Base-by-base conservation (phyloP, 2,329 filamentous ascomycete genomes). In the Calonectria leucothoes region DNA sequence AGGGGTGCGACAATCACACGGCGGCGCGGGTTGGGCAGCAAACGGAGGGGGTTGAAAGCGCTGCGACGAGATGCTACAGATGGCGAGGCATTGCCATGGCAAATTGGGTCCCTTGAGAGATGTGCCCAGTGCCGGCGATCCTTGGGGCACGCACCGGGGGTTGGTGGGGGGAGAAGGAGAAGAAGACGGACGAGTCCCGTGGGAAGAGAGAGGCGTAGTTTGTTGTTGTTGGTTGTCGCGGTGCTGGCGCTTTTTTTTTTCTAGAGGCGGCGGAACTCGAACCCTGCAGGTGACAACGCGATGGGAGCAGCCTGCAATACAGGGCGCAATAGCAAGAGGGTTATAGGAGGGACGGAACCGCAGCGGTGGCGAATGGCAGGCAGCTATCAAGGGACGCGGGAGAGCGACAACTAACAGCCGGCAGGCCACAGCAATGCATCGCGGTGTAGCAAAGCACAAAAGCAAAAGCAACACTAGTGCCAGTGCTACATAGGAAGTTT, bases 271-370 rank as follows among this genome's bases (percentile, higher is more conserved):
- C 67, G 61, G 39, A 72, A 64, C 35, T 23, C 25, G n/a, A 49
- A 57, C 55, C 65, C 57, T 64, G 70, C 57, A 68, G 64, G 65
- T 69, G 57, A 37, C 66, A 48, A 48, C 59, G 20, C n/a, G n/a
- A n/a, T n/a, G n/a, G n/a, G n/a, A 31, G n/a, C 33, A 37, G 69
- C 37, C 61, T 37, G 23, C 49, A 15, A 29, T 15, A 55, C 64
- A 67, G 64, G 37, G 39, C 25, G 15, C 39, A 48, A 48, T 15
- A 42, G 27, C 23, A 23, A 29, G 14, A 48, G 25, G 6, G 20
- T 31, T 64, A 31, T 29, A 48, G 39, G 25, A 55, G 63, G 45
- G 29, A 66, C 31, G 29, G 45, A 55, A 33, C 27, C 17, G 51
- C 27, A 20, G 51, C 27, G 15, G 51, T 12, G 29, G 51, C 51